Conservation (phyloP, 2,329 filamentous ascomycete species). For the Microcera coccophila region DNA sequence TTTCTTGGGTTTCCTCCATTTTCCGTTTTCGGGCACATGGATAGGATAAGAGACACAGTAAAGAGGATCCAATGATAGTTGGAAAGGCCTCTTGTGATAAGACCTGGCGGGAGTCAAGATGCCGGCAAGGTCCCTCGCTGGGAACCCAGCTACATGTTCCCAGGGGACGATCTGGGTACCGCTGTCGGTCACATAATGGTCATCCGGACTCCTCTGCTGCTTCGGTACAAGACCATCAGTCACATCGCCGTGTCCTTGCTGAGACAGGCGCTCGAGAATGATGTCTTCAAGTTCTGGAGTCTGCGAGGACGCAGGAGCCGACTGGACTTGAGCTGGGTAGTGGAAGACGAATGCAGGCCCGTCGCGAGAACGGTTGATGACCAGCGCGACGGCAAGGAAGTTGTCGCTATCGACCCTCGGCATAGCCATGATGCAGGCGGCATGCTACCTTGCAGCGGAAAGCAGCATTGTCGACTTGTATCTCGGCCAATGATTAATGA, state of each 20-base stretch:
- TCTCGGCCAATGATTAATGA: neutral
- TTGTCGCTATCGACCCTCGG: conserved; percentile 51
- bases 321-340: conserved; percentile 64
- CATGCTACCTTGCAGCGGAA: conserved; percentile 15
- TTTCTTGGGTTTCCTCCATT: conserved; percentile 66
- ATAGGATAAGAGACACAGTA: conserved; percentile 80
- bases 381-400: conserved; percentile 67
- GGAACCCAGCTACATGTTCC: conserved; percentile 71
- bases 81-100: conserved; percentile 78
- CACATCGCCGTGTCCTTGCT: conserved; percentile 34
- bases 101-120: conserved; percentile 71
- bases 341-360: conserved; percentile 83
- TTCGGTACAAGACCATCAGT: conserved; percentile 40
- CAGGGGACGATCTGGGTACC: conserved; percentile 60
- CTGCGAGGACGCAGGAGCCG: conserved; percentile 33
- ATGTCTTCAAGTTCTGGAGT: conserved; percentile 49
- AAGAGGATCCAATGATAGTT: conserved; percentile 75
- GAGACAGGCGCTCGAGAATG: conserved; percentile 45
- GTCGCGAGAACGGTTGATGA: conserved; percentile 70
- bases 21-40: conserved; percentile 73
- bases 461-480: neutral
- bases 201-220: conserved; percentile 50
- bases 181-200: conserved; percentile 52
- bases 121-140: conserved; percentile 73
- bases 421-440: conserved; percentile 36